Base-by-base conservation (phyloP, 441 rosid species). In the Pelargonium myrrhifolium region DNA sequence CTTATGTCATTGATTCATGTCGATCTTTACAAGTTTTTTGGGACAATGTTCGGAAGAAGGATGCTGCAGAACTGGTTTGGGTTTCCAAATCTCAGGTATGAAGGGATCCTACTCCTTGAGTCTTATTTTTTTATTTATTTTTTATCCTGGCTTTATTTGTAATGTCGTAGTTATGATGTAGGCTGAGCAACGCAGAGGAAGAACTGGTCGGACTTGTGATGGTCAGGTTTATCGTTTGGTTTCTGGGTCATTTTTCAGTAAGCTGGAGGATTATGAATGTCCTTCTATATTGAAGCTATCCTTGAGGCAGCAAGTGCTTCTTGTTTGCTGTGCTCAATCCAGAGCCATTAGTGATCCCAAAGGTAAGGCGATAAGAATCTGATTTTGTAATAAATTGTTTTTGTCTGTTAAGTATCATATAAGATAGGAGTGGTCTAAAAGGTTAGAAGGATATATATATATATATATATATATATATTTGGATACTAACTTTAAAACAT, bases 201-300 rank as follows among this genome's bases (percentile, higher is more conserved):
- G 98, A 83, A 93, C 98, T 61, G 98, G 98, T 61, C 85, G 96
- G 76, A 93, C 96, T 60, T 93, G 98, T 78, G 92, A 93, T 78
- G 98, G 98, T 69, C 88, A 89, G 79, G 83, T 89, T 62, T 93
- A 89, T 81, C 87, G 95, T 72, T 82, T 93, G 85, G 95, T 93
- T 67, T 85, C 97, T 12, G 76, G 87, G 68, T 84, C 96, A 67
- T 89, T 89, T 80, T 93, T 83, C 79, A 77, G 65, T 75, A 67
- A 83, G 76, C 83, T 93, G 67, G 83, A 85, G 74, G 92, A 87
- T 42, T 43, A 75, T 70, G 98, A 93, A 75, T 64, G 85, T 77
- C 96, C 97, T 7, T 81, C 92, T 68, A 87, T 93, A 71, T 77
- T 85, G 72, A 86, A 72, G 80, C 71, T 93, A 76, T 90, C 98